Conservation (phyloP, 2,329 filamentous ascomycete genomes). For the Exophiala viscosa region DNA sequence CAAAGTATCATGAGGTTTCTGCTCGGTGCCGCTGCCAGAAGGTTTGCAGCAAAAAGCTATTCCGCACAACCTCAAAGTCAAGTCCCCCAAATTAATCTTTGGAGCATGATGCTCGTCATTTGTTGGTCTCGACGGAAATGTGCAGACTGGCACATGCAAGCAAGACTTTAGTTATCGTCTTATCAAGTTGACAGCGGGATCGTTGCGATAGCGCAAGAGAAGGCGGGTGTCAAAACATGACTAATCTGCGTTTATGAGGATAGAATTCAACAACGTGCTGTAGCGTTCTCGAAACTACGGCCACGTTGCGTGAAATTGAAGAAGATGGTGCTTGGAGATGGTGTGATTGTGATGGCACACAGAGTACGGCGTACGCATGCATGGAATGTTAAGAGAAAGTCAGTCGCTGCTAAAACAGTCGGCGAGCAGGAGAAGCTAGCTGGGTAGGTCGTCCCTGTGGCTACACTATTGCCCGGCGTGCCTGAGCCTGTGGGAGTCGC, state of each 20-base stretch:
- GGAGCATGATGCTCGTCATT: background rate
- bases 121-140: background rate
- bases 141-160: background rate
- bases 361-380: background rate
- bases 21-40: too few relatives aligned
- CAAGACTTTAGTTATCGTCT: background rate
- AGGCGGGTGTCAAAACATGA: background rate
- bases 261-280: background rate
- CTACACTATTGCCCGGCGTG: too few relatives aligned
- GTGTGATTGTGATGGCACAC: background rate
- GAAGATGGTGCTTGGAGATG: background rate
- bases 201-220: background rate
- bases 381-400: background rate
- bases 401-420: background rate
- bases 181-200: background rate
- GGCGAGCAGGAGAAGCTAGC: background rate
- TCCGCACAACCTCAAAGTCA: background rate
- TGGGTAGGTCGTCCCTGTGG: background rate
- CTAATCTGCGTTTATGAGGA: background rate
- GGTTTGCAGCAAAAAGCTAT: background rate
- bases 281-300: background rate
- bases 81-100: background rate
- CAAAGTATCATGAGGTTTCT: too few relatives aligned
- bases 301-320: background rate
- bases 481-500: background rate